These are phyloP conservation scores for Anacardium occidentale DNA, from an alignment of 345 rosid species.

Conservation along the genomic window DNA sequence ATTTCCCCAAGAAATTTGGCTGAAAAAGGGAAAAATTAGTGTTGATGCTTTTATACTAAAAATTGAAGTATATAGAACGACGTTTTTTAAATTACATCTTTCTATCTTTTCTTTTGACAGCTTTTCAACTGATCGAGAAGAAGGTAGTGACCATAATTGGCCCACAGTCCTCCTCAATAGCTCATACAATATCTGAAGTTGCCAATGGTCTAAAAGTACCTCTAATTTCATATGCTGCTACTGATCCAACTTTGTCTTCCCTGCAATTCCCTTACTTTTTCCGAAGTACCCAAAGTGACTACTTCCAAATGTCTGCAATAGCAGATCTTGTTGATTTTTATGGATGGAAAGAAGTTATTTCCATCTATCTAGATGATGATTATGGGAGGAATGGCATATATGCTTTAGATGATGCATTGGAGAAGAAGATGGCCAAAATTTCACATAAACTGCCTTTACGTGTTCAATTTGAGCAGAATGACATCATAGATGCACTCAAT, in stretches of 20 bases:
- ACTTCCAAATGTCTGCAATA: conserved; percentile 75
- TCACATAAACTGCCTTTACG: conserved; percentile 56
- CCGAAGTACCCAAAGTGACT: conserved; percentile 71
- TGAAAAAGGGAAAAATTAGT: neutral
- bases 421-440: conserved; percentile 44
- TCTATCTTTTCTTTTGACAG: conserved; percentile 37
- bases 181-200: conserved; percentile 62
- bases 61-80: neutral
- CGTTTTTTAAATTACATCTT: neutral
- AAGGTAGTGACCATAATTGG: conserved; percentile 75
- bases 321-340: conserved; percentile 58
- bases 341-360: conserved; percentile 79
- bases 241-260: conserved; percentile 85
- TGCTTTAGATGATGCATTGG: conserved; percentile 53
- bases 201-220: conserved; percentile 73
- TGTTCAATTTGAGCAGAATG: conserved; percentile 35
- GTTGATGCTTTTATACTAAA: neutral
- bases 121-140: conserved; percentile 58
- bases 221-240: conserved; percentile 77
- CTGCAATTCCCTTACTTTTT: conserved; percentile 73
- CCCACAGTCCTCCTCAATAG: conserved; percentile 73
- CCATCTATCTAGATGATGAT: conserved; percentile 69
- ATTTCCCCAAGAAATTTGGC: neutral
- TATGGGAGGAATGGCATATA: conserved; percentile 77
- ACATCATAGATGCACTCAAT: conserved; percentile 41